A percentile compares a stretch with the other conserved stretches of the same genome.
Evolutionary conservation across 192 early-diverging fungal genomes (phyloP).

Genomic region (Lobosporangium transversale): DNA sequence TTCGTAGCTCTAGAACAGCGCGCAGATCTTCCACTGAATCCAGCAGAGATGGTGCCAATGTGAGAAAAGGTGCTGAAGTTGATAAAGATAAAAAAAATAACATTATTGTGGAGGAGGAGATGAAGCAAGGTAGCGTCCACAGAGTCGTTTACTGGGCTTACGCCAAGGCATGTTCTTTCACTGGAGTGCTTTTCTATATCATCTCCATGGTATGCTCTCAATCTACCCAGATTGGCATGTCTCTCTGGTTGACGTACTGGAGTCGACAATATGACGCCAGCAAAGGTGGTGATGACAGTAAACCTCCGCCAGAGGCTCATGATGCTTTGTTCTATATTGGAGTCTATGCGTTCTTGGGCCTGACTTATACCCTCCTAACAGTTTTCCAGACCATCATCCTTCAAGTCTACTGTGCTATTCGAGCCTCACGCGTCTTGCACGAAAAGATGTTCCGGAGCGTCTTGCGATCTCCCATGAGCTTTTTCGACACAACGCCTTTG

Average conservation of each 20-base stretch:
- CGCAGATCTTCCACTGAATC: constrained; percentile 60
- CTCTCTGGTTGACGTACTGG: constrained; percentile 82
- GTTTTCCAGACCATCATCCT: constrained; percentile 75
- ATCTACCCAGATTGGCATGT: constrained; percentile 62
- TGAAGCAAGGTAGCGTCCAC: constrained; percentile 84
- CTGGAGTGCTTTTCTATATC: constrained; percentile 66
- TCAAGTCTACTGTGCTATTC: constrained; percentile 83
- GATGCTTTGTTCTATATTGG: constrained; percentile 70
- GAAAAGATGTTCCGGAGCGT: constrained; percentile 78
- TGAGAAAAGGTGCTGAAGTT: constrained; percentile 29
- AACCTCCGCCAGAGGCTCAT: constrained; percentile 22
- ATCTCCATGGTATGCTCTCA: constrained; percentile 66
- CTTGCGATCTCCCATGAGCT: constrained; percentile 75
- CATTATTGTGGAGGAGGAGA: constrained; percentile 87
- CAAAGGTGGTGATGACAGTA: constrained; percentile 39
- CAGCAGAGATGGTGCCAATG: background rate
- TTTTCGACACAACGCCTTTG: constrained; percentile 81
- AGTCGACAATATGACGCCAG: constrained; percentile 57
- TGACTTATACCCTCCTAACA: constrained; percentile 69
- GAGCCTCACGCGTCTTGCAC: constrained; percentile 76
- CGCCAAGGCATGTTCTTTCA: constrained; percentile 74
- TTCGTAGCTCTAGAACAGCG: constrained; percentile 54
- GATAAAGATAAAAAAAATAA: constrained; percentile 39
- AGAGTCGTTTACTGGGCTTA: constrained; percentile 86
- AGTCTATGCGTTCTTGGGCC: constrained; percentile 83